Evolutionary conservation across 805 yeast genomes (phyloP), one percentile per base, ranked within the genome.

Genomic region (Wickerhamiella alocasiicola): DNA sequence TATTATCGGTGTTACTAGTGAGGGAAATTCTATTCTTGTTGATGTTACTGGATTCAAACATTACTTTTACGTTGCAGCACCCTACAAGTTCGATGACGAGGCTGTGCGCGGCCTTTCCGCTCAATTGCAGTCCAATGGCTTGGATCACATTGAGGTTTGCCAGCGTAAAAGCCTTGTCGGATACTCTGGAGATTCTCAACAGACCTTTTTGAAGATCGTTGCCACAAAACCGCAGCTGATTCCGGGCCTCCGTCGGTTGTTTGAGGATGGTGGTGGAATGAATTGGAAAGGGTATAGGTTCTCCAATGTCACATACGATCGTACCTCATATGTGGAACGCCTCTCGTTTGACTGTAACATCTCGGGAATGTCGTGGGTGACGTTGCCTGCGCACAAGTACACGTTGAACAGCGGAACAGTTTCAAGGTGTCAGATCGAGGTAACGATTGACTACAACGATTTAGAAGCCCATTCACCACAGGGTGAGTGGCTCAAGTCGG

Each of bases 291-390:
- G 28, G 6, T 45, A 35, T 24, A 28, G 30, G 9, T 50, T 46
- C 28, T 39, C 41, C 3, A 13, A 20, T 4, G 23, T 79, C 51
- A 76, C 96, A 0, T 91, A 78, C 56, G 99, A 91, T 60, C 91
- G 91, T 56, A 77, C 91, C 46, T 83, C 85, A 42, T 93, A 80
- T 56, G 65, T 84, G 26, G 60, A 93, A 44, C 68, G 98, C 51
- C 65, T 87, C 60, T 84, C 91, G 91, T 74, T 91, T 32, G 99
- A 91, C 61, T 78, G 94, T 60, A 74, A 78, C 37, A 83, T 88
- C 46, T 80, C 88, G 3, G 70, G 99, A 29, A 91, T 91, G 98
- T 81, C 93, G 19, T 91, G 99, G 99, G 68, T 93, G 20, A 81
- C 95, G 0, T 67, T 88, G 19, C 96, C 97, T 0, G 72, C 67